Evolutionary conservation across 108 stramenopile species (phyloP).

Genomic region (Cyclostephanos tholiformis): DNA sequence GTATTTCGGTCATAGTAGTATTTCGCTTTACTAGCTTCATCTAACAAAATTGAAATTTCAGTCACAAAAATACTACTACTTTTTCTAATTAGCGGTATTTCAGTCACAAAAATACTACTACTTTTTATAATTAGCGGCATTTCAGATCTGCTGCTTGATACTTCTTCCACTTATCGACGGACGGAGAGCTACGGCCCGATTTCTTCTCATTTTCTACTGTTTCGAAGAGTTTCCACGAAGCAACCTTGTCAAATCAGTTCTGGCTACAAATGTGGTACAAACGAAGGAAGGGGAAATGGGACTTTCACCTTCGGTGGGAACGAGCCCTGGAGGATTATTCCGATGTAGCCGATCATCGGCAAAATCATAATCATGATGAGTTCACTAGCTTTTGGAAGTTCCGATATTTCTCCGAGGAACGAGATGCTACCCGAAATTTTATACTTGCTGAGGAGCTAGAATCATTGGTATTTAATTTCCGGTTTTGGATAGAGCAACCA

Average conservation of each 20-base stretch:
- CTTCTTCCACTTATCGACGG: conserved; percentile 25
- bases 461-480: conserved; percentile 35
- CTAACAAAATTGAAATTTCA: too few species aligned
- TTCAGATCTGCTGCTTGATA: conserved; percentile 22
- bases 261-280: conserved; percentile 34
- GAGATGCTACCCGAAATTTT: conserved; percentile 9
- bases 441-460: conserved; percentile 70
- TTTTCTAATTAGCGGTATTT: too few species aligned
- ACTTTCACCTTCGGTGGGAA: conserved; percentile 36
- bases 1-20: too few species aligned
- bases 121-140: too few species aligned
- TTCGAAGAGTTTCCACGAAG: conserved; percentile 18
- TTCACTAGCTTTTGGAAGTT: conserved; percentile 20
- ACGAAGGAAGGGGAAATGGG: conserved; percentile 39
- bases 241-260: conserved; percentile 19
- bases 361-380: not conserved
- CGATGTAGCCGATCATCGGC: not conserved
- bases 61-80: too few species aligned
- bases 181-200: conserved; percentile 7
- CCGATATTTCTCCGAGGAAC: conserved; percentile 28
- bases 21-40: too few species aligned
- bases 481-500: conserved; percentile 37
- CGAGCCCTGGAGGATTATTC: conserved; percentile 13
- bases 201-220: conserved; percentile 18
- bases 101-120: too few species aligned